Base-by-base conservation (phyloP, 2,329 filamentous ascomycete genomes). In the Juglanconis juglandina region DNA sequence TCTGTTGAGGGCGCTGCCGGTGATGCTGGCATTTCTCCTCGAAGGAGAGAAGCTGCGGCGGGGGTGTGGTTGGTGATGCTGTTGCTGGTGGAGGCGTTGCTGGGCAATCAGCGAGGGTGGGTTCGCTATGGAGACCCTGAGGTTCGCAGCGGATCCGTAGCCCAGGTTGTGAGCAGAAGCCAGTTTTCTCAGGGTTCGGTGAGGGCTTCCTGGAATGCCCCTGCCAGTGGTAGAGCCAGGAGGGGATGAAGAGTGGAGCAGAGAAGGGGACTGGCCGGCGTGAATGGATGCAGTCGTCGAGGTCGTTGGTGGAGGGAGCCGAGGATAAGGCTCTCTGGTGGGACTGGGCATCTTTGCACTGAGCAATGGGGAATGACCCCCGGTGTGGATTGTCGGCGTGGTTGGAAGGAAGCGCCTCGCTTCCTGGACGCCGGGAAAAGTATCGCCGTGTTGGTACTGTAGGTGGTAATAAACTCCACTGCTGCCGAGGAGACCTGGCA, bases 111-210 rank as follows among this genome's bases (percentile, higher is more conserved):
- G 77, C 0, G 84, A 84, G 32, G 82, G 77, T 61, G 77, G 77
- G 64, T 72, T 76, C 58, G 76, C 70, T 58, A 78, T 76, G 67
- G 83, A 81, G 63, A 85, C 71, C 32, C 61, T 52, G 14, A 50
- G 58, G 42, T 42, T 63, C 7, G 61, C 37, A 46, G 53, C 58
- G n/a, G 61, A 48, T 24, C 47, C 55, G 47, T 51, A 35, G 70
- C 85, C 85, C 57, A 91, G 75, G 73, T 83, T 79, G 76, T 92
- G 89, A 54, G 90, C 89, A 37, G 90, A 92, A 73, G 92, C 88
- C 35, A 91, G 84, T 71, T 88, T 88, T 66, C 90, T 85, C 62
- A 92, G 79, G 51, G 84, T 82, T 68, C 89, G 85, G 70, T 87
- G 84, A 33, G 85, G 86, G 41, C 41, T 41, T 34, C 17, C 46